Evolutionary conservation across 2,329 filamentous ascomycete genomes (phyloP).

Genomic region (Penicillium sp.): DNA sequence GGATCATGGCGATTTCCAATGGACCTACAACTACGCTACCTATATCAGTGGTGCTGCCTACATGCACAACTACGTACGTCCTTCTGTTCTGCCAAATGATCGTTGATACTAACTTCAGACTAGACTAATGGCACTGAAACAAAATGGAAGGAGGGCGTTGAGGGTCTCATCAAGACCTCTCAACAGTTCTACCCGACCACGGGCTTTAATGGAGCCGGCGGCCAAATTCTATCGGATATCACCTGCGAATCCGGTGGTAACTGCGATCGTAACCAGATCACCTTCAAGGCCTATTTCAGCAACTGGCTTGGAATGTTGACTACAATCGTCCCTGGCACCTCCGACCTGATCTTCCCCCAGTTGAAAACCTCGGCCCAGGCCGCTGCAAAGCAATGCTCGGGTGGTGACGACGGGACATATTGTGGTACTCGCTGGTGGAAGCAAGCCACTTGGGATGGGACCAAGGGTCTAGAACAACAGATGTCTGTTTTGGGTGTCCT

Average conservation of each 20-base stretch:
- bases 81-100: neutral
- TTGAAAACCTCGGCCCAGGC: slow-evolving; percentile 59
- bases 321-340: slow-evolving; percentile 60
- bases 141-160: slow-evolving; percentile 58
- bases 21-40: slow-evolving; percentile 59
- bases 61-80: slow-evolving; percentile 54
- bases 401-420: slow-evolving; percentile 55
- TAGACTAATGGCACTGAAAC: slow-evolving; percentile 40
- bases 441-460: slow-evolving; percentile 34
- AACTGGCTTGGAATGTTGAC: slow-evolving; percentile 64
- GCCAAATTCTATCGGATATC: slow-evolving; percentile 63
- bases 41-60: slow-evolving; percentile 57
- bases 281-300: slow-evolving; percentile 70
- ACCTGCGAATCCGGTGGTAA: slow-evolving; percentile 61
- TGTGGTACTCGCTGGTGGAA: slow-evolving; percentile 50
- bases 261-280: slow-evolving; percentile 70
- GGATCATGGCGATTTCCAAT: slow-evolving; percentile 53
- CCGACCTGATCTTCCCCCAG: slow-evolving; percentile 55
- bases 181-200: slow-evolving; percentile 52
- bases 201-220: slow-evolving; percentile 26
- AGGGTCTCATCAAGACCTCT: slow-evolving; percentile 55
- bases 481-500: slow-evolving; percentile 43
- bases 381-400: slow-evolving; percentile 63
- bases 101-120: slow-evolving; percentile 8
- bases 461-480: slow-evolving; percentile 40